Evolutionary conservation across 805 yeast genomes (phyloP).

Genomic region (Ogataea sp.): DNA sequence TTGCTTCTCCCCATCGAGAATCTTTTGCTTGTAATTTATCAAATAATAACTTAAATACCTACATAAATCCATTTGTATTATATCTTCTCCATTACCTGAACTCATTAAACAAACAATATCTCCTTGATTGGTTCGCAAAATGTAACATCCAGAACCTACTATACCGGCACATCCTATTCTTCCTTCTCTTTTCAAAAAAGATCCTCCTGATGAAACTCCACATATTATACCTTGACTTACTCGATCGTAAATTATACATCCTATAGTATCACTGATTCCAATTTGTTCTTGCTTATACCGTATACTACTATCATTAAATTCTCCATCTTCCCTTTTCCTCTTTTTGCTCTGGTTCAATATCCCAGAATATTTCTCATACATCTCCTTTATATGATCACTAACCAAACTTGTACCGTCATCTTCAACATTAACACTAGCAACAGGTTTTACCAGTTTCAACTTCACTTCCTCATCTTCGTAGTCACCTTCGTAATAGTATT

Average conservation of each 20-base stretch:
- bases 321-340: neutral
- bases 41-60: conserved; percentile 17
- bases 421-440: too few relatives aligned
- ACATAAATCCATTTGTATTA: conserved; percentile 35
- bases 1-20: conserved; percentile 1
- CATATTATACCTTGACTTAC: conserved; percentile 54
- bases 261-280: neutral
- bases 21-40: neutral
- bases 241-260: neutral
- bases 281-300: too few relatives aligned
- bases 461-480: too few relatives aligned
- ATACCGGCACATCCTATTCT: conserved; percentile 49
- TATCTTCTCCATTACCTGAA: conserved; percentile 54
- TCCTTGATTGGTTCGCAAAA: conserved; percentile 3
- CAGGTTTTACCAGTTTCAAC: too few relatives aligned
- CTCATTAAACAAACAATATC: conserved; percentile 26
- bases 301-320: neutral
- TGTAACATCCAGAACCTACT: conserved; percentile 35
- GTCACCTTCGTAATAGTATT: too few relatives aligned
- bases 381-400: conserved; percentile 6
- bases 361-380: conserved; percentile 5
- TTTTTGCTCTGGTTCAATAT: neutral
- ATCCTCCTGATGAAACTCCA: conserved; percentile 48
- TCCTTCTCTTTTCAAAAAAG: conserved; percentile 39
- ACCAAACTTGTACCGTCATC: conserved; percentile 3